Evolutionary conservation across 139 green algal genomes (phyloP).

Genomic region (Microglena sp.): DNA sequence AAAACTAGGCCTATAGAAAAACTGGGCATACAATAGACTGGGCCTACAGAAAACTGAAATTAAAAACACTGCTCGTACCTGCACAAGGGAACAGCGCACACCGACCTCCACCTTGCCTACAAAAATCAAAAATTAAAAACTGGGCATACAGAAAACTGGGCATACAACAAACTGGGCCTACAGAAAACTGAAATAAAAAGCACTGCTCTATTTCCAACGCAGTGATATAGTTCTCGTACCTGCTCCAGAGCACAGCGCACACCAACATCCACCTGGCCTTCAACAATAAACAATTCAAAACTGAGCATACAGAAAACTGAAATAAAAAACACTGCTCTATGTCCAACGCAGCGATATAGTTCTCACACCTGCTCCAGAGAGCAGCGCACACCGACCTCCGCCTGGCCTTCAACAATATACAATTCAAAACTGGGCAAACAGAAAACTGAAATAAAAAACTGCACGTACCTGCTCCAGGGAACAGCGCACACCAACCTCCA

Average conservation of each 20-base stretch:
- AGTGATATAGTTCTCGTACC: constrained; percentile 53
- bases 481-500: constrained; percentile 52
- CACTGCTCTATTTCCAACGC: too few relatives aligned
- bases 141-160: background rate
- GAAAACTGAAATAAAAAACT: background rate
- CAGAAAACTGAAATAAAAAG: background rate
- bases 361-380: too few relatives aligned
- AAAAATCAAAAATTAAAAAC: background rate
- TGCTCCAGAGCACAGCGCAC: constrained; percentile 64
- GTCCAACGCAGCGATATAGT: too few relatives aligned
- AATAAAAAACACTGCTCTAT: too few relatives aligned
- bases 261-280: constrained; percentile 21
- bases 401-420: too few relatives aligned
- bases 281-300: background rate
- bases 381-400: too few relatives aligned
- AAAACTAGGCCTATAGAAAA: background rate
- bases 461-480: constrained; percentile 69
- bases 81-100: constrained; percentile 57
- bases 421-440: background rate
- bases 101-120: constrained; percentile 23
- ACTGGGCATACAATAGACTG: background rate
- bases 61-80: constrained; percentile 54
- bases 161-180: background rate
- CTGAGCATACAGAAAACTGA: background rate
- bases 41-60: background rate